phyloP scores from a whole-genome alignment of 306 rosid species.

The Begonia masoniana region DNA sequence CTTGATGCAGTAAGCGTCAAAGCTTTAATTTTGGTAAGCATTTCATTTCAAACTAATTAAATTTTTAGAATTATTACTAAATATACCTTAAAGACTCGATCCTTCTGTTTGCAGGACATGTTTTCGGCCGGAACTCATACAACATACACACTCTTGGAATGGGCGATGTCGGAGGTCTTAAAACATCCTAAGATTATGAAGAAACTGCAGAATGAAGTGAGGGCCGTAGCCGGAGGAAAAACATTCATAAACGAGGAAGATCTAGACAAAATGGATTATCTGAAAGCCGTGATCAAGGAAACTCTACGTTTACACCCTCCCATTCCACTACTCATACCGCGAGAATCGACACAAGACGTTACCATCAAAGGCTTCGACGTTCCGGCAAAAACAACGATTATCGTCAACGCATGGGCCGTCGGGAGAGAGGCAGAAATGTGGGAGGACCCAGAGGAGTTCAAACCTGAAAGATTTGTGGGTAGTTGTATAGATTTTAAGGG shows the following conservation, averaged over 20 bases:
- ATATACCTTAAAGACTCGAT: too few relatives aligned
- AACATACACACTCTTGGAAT: conserved; percentile 21
- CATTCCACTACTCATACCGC: conserved; percentile 24
- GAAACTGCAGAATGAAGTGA: conserved; percentile 19
- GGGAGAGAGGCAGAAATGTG: conserved; percentile 26
- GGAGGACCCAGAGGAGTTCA: conserved; percentile 23
- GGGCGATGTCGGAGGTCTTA: conserved; percentile 35
- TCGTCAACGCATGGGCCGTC: conserved; percentile 25
- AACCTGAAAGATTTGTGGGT: conserved; percentile 23
- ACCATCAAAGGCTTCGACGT: conserved; percentile 9
- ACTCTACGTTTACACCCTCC: conserved; percentile 30
- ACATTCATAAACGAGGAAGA: conserved; percentile 19
- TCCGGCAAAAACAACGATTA: conserved; percentile 1
- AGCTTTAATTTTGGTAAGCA: conserved; percentile 36
- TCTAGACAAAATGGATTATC: conserved; percentile 20
- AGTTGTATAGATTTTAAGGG: conserved; percentile 17
- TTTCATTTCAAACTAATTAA: too few relatives aligned
- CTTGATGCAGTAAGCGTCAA: conserved; percentile 25
- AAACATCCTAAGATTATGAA: conserved; percentile 29
- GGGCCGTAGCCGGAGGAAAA: conserved; percentile 11
- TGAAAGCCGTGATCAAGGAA: conserved; percentile 39
- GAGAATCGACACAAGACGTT: conserved; percentile 14
- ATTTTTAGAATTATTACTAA: too few relatives aligned
- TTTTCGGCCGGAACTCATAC: conserved; percentile 50
- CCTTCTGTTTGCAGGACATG: conserved; percentile 15